Base-by-base conservation (phyloP, 176 grass and related monocot genomes). In the Puya raimondii region DNA sequence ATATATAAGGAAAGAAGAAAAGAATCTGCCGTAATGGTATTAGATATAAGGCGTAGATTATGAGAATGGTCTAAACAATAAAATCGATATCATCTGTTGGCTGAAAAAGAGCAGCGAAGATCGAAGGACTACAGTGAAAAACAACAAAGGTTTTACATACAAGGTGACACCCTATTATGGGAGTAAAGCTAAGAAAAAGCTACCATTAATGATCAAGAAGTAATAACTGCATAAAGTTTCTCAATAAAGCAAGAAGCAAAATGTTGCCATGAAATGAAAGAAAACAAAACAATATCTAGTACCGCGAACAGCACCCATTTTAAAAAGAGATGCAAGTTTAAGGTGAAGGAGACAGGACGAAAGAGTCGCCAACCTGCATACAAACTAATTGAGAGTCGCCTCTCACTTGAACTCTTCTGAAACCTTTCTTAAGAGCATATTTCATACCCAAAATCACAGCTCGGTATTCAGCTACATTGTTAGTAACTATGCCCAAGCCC, bases 401-500 rank as follows among this genome's bases (percentile, higher is more conserved):
- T 78, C 75, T 48, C 65, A 82, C 76, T 82, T 74, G 66, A 61
- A 95, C 78, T 66, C 72, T 83, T 81, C 83, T 87, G 72, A 87
- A 90, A 67, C 91, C 91, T 80, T 78, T 83, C 67, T 51, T 72
- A 72, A 80, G 59, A 48, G 91, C 87, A 50, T 85, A 83, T 80
- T 65, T 85, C 76, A 96, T 65, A 64, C 87, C 91, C 68, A 90
- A 84, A 53, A 83, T 81, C 76, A 90, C 63, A 67, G 84, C 74
- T 54, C 82, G 72, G 49, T 96, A 96, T 71, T 95, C 91, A 3
- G 91, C 91, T 68, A 90, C 84, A 85, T 95, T 95, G 85, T 87
- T 95, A 65, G 91, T 95, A 66, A 21, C 78, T 12, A 85, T 23
- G 77, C 87, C 91, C 73, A 95, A 80, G 70, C 91, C 91, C 80